Base-by-base conservation (phyloP, 306 rosid species). In the Astragalus membranaceus region DNA sequence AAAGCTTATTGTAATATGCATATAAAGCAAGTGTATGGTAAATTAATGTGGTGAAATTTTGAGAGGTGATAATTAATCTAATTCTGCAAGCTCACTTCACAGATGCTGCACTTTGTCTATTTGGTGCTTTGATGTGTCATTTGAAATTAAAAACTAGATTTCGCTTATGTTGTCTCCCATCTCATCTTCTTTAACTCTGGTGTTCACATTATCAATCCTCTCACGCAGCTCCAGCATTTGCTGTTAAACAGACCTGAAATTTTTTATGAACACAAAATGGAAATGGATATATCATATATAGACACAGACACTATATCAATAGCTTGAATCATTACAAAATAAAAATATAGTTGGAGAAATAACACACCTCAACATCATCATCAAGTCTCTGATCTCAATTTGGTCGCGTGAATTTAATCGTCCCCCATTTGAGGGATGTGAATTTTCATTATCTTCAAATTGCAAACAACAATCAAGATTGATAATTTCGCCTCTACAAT, bases 311-410 rank as follows among this genome's bases (percentile, higher is more conserved):
- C n/a, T n/a, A n/a, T n/a, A n/a, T n/a, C n/a, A n/a, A n/a, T n/a
- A 15, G 23, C 10, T n/a, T n/a, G n/a, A n/a, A n/a, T n/a, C n/a
- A n/a, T n/a, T 44, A 9, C 67, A 75, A 30, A 29, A 9, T 29
- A 70, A 16, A 33, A 46, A 29, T 1, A 48, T 11, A 29, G 32
- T 0, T 8, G 12, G 15, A 72, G 12, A 33, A 75, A 50, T 75
- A 54, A 68, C 5, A 35, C n/a, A n/a, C 98, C 92, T 93, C 98
- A 80, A 82, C 61, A 80, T 94, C 98, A 13, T 90, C 92, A 63
- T 91, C 97, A 23, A 94, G 99, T 82, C 99, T 85, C 96, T 80
- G 78, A 14, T 91, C 96, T 55, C 99, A 76, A 87, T 87, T 75
- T 78, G 96, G 63, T 94, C 99, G 1, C 72, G 77, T 2, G 83